Evolutionary conservation across 225 moss, liverwort and hornwort species (phyloP).

Genomic region (Bryoerythrophyllum caledonicum): DNA sequence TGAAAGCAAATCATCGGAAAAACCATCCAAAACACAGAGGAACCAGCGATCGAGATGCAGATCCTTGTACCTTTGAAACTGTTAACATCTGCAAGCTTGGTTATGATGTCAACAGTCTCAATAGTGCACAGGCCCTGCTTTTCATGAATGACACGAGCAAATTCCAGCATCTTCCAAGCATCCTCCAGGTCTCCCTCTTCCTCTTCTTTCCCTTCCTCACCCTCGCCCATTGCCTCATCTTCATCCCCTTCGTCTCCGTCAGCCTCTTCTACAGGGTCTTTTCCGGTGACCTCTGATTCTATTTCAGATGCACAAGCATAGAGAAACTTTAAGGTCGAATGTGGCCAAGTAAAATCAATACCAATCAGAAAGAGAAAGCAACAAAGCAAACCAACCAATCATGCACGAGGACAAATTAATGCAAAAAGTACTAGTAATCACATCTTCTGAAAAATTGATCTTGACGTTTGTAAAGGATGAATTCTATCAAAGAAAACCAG

Average conservation of each 20-base stretch:
- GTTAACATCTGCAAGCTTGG: conserved; percentile 81
- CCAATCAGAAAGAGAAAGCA: neutral
- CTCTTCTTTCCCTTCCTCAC: conserved; percentile 67
- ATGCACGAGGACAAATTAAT: neutral
- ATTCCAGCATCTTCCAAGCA: conserved; percentile 96
- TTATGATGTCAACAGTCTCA: conserved; percentile 89
- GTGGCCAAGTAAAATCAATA: neutral
- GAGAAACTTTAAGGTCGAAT: neutral
- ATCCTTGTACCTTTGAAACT: conserved; percentile 47
- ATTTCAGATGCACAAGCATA: conserved; percentile 23
- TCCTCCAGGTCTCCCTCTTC: conserved; percentile 86
- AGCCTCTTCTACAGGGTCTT: conserved; percentile 55
- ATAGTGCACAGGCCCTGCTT: conserved; percentile 63
- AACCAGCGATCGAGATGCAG: neutral
- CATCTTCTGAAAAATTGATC: neutral
- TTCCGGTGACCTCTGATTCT: conserved; percentile 53
- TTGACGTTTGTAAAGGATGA: neutral
- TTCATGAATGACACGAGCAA: conserved; percentile 86
- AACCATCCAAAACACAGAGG: neutral
- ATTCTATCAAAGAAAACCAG: neutral
- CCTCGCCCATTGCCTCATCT: conserved; percentile 61
- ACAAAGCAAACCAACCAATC: neutral
- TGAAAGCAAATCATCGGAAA: neutral
- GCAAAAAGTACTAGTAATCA: neutral
- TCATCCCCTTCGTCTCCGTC: conserved; percentile 62